A percentile compares a stretch with the other conserved stretches of the same genome.
phyloP scores from a whole-genome alignment of 805 yeast genomes.

The Gaillardinia entomophila region DNA sequence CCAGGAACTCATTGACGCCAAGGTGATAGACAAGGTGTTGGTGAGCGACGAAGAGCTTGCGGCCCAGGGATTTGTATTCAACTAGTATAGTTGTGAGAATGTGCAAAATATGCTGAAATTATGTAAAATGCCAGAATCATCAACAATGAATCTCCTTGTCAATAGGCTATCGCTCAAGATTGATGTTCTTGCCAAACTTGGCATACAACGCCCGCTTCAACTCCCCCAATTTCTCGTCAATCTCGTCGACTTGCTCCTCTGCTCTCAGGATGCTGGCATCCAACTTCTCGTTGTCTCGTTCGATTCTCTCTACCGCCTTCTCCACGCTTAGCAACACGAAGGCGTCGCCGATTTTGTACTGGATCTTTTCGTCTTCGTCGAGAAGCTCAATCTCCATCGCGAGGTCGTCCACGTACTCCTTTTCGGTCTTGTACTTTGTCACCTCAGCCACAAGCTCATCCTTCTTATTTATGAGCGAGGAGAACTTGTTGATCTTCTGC shows the following conservation, averaged over 20 bases:
- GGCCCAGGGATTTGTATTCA: constrained; percentile 9
- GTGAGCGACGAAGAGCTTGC: constrained; percentile 10
- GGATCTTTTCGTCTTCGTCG: constrained; percentile 65
- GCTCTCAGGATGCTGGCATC: constrained; percentile 43
- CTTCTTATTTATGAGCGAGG: constrained; percentile 70
- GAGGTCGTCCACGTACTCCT: constrained; percentile 85
- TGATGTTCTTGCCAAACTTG: constrained; percentile 85
- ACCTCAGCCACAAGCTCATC: constrained; percentile 51
- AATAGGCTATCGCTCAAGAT: constrained; percentile 54
- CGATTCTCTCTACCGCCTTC: constrained; percentile 65
- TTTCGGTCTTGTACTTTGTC: constrained; percentile 52
- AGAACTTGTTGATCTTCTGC: constrained; percentile 80
- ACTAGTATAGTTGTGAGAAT: background rate
- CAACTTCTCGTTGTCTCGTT: constrained; percentile 50
- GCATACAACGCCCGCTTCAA: constrained; percentile 77
- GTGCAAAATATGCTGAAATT: background rate
- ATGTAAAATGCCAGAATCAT: background rate
- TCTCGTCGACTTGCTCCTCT: constrained; percentile 42
- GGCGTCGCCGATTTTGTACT: constrained; percentile 76
- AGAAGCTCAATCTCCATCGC: constrained; percentile 78
- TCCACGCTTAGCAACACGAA: constrained; percentile 66
- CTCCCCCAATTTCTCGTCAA: constrained; percentile 49
- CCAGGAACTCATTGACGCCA: constrained; percentile 32
- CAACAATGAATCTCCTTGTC: background rate
- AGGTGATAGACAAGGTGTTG: constrained; percentile 8